phyloP scores from a whole-genome alignment of 768 basidiomycete genomes.

The Rhodotorula taiwanensis region DNA sequence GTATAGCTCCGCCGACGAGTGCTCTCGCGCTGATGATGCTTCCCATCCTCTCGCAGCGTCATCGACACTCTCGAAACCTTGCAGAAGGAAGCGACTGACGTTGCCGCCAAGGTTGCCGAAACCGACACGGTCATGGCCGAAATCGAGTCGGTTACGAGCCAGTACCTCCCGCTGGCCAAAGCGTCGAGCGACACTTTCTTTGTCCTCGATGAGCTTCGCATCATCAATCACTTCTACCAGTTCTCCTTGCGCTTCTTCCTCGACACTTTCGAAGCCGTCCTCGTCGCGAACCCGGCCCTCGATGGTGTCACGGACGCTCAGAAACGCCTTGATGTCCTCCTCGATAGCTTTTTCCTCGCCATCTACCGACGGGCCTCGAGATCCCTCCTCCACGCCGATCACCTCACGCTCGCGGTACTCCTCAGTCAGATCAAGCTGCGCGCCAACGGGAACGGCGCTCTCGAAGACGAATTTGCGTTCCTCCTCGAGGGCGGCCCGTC shows the following conservation, averaged over 20 bases:
- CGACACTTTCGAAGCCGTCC: conserved; percentile 92
- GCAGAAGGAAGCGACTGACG: conserved; percentile 92
- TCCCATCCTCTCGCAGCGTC: conserved; percentile 50
- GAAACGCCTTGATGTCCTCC: conserved; percentile 66
- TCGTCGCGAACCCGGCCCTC: conserved; percentile 86
- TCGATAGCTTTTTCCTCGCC: conserved; percentile 80
- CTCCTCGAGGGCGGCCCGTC: conserved; percentile 74
- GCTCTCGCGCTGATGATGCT: neutral
- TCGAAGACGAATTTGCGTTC: conserved; percentile 54
- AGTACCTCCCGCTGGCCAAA: conserved; percentile 88
- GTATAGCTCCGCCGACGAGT: no score
- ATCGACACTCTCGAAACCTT: conserved; percentile 91
- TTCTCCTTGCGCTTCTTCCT: conserved; percentile 97
- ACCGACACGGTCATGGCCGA: conserved; percentile 93
- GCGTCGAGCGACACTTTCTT: conserved; percentile 97
- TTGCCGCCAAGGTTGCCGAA: conserved; percentile 90
- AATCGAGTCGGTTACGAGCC: conserved; percentile 88
- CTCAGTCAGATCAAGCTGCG: conserved; percentile 63
- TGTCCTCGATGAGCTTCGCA: conserved; percentile 85
- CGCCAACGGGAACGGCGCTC: conserved; percentile 14
- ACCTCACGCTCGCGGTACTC: conserved; percentile 80
- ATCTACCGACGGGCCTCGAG: conserved; percentile 84
- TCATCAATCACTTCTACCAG: conserved; percentile 96
- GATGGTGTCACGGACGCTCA: conserved; percentile 66
- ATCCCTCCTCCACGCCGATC: conserved; percentile 79